Conservation (phyloP, 768 basidiomycete species). For the Thelephora aurantiotincta region DNA sequence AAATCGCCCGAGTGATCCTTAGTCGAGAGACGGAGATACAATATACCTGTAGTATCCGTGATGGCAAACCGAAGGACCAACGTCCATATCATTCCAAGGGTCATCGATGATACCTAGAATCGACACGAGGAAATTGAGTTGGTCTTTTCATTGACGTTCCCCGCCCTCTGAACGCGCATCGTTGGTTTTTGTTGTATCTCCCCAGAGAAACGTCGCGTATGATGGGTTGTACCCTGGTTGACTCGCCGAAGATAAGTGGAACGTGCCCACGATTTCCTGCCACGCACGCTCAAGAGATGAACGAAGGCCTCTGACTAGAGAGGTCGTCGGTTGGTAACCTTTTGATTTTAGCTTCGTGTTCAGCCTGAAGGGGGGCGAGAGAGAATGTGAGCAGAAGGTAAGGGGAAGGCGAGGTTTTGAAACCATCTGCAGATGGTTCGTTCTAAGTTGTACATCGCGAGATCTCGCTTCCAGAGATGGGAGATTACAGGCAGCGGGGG, state of each 20-base stretch:
- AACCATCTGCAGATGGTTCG: conserved; percentile 88
- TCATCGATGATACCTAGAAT: conserved; percentile 92
- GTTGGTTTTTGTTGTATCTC: conserved; percentile 81
- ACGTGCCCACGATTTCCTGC: conserved; percentile 92
- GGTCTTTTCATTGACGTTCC: conserved; percentile 63
- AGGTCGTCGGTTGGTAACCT: conserved; percentile 77
- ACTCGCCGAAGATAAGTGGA: conserved; percentile 1
- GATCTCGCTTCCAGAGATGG: conserved; percentile 41
- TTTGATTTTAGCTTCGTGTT: conserved; percentile 87
- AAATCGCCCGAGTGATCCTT: not conserved
- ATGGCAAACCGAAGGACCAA: conserved; percentile 95
- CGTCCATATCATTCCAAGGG: conserved; percentile 99
- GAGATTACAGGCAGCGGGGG: too few species aligned
- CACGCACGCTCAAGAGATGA: not conserved
- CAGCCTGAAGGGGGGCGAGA: conserved; percentile 49
- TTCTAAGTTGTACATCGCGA: conserved; percentile 27
- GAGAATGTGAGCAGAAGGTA: conserved; percentile 1
- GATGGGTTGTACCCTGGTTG: conserved; percentile 5
- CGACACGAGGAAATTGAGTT: conserved; percentile 3
- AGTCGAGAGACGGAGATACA: not conserved
- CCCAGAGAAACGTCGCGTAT: conserved; percentile 84
- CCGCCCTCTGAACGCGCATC: conserved; percentile 92
- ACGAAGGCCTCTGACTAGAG: conserved; percentile 39
- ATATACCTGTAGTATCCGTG: conserved; percentile 88
- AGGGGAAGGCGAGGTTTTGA: not conserved